Evolutionary conservation across 139 green algal genomes (phyloP), one percentile per base, ranked within the genome.

Genomic region (Tetradesmus obliquus): DNA sequence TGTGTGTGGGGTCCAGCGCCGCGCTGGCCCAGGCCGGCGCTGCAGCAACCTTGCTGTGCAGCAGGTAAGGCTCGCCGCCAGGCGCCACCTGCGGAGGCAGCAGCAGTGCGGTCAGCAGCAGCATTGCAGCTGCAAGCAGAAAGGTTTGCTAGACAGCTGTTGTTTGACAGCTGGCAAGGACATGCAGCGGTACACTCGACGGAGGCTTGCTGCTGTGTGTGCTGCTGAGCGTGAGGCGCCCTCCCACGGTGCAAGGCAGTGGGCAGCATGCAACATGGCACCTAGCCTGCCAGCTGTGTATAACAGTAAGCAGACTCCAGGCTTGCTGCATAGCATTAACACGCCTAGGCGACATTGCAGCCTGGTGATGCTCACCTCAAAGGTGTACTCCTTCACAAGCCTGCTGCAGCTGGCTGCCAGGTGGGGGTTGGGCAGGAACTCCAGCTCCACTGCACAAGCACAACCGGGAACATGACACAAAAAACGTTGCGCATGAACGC

Each of bases 321-420:
- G 32, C 32, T 45, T 45, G 32, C 32, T 45, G 32, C 32, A 45
- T 45, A 45, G 32, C 32, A 45, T 45, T 45, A 45, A 45, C 32
- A 45, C 32, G 32, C 32, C 7, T 17, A 24, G n/a, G 32, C 54
- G 24, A 5, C 79, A 54, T 10, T 32, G 79, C 4, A 19, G n/a
- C n/a, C 79, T 5, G 1, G 1, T 22, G 7, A 17, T 32, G 32
- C 58, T 89, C 12, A 72, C 55, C 53, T 84, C 53, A 69, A 92
- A 88, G 51, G n/a, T 84, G 89, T 92, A 92, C 66, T 58, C 53
- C 89, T 92, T 92, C n/a, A 60, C 15, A n/a, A 92, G 82, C 22
- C 4, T 72, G 51, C 32, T 22, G 32, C 24, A 54, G 58, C 57
- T 57, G 24, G 55, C 2, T 55, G 55, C 55, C 22, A 92, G 82